phyloP scores from a whole-genome alignment of 805 yeast genomes.

The Lipomyces japonicus region DNA sequence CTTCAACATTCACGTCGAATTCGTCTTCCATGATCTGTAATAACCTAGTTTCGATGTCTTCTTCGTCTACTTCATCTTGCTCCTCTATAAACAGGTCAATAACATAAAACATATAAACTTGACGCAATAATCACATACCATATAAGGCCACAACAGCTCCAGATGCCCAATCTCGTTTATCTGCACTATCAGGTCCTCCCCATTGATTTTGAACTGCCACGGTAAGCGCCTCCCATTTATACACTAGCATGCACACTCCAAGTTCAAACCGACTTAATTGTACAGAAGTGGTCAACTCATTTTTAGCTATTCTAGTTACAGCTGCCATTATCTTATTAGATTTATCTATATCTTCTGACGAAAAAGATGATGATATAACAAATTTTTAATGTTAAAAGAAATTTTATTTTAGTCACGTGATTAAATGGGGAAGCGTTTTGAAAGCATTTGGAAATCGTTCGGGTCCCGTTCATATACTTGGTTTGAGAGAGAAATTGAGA shows the following conservation, averaged over 20 bases:
- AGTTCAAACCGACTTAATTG: constrained; percentile 85
- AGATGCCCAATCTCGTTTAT: constrained; percentile 92
- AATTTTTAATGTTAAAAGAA: too few species aligned
- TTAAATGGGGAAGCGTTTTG: too few species aligned
- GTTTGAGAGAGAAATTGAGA: too few species aligned
- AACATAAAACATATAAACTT: not conserved
- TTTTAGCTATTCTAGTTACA: constrained; percentile 5
- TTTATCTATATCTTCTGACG: not conserved
- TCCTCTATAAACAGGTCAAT: constrained; percentile 9
- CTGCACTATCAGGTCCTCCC: constrained; percentile 93
- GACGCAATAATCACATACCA: constrained; percentile 27
- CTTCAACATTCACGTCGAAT: constrained; percentile 83
- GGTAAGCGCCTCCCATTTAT: constrained; percentile 81
- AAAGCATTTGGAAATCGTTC: too few species aligned
- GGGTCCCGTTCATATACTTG: too few species aligned
- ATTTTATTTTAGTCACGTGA: too few species aligned
- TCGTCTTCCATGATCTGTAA: constrained; percentile 92
- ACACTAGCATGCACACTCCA: constrained; percentile 87
- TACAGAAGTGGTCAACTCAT: constrained; percentile 9
- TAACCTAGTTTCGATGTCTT: constrained; percentile 77
- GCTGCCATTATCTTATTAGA: constrained; percentile 4
- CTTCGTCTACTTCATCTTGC: constrained; percentile 59
- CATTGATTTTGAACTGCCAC: constrained; percentile 88
- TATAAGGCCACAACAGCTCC: constrained; percentile 79
- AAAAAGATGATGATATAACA: not conserved